A percentile compares a stretch with the other conserved stretches of the same genome.
Conservation (phyloP, 148 eudicot species). For the Camellia granthamiana region DNA sequence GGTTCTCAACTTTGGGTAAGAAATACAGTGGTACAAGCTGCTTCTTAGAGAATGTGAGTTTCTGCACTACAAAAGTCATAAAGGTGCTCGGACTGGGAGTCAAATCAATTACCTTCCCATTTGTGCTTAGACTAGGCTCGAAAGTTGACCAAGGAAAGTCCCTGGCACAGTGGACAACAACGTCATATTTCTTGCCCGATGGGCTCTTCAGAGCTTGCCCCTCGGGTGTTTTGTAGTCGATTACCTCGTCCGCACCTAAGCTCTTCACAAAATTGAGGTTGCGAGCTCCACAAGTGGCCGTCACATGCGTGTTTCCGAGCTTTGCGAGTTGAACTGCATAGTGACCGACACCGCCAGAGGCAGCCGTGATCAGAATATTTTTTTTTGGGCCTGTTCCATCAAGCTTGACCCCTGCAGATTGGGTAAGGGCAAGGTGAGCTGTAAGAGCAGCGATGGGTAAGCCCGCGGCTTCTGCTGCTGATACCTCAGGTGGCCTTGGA, state of each 20-base stretch:
- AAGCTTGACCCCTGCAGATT: conserved; percentile 46
- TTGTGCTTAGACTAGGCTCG: conserved; percentile 46
- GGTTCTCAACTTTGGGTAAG: conserved; percentile 41
- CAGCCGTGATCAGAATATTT: conserved; percentile 64
- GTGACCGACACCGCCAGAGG: conserved; percentile 81
- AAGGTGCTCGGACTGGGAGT: conserved; percentile 42
- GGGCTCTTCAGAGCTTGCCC: conserved; percentile 72
- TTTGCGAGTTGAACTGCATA: conserved; percentile 80
- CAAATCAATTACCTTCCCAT: conserved; percentile 63
- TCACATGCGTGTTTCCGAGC: conserved; percentile 74
- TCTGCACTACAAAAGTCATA: conserved; percentile 52
- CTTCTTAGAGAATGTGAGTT: conserved; percentile 58
- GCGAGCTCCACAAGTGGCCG: conserved; percentile 77
- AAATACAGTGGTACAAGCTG: conserved; percentile 48
- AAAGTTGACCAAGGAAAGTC: conserved; percentile 66
- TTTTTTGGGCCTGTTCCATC: conserved; percentile 50
- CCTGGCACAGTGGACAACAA: conserved; percentile 53
- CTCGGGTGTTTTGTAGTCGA: conserved; percentile 75
- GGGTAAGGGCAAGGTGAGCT: conserved; percentile 63
- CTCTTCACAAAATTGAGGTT: conserved; percentile 61
- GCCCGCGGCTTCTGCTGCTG: conserved; percentile 63
- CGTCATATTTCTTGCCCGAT: conserved; percentile 67
- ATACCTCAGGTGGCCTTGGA: conserved; percentile 61
- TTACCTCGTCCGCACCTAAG: conserved; percentile 75
- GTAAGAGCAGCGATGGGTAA: conserved; percentile 63